Percentiles rank a stretch among this genome's conserved stretches.
These are phyloP conservation scores for Letharia lupina DNA, from an alignment of 495 filamentous ascomycete species.

Conservation along the genomic window DNA sequence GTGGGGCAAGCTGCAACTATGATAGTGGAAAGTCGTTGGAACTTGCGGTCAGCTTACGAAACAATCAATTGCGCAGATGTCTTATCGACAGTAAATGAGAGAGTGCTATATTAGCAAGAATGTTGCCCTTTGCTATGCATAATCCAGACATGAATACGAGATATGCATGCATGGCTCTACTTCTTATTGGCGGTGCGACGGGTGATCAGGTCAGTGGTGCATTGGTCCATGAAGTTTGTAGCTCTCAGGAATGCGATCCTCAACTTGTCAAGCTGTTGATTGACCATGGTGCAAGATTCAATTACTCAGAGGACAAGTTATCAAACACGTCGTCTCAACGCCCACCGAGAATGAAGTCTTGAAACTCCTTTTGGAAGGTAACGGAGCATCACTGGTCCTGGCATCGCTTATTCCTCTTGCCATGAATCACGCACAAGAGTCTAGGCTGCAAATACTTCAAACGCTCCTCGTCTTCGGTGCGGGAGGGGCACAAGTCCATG, in stretches of 20 bases:
- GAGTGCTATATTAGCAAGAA: not conserved
- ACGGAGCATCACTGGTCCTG: conserved; percentile 9
- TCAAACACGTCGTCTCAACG: conserved; percentile 13
- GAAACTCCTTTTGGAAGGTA: conserved; percentile 1
- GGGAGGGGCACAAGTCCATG: conserved; percentile 12
- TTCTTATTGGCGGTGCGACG: conserved; percentile 15
- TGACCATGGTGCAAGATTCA: conserved; percentile 11
- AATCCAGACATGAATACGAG: not conserved
- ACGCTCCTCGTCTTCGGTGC: conserved; percentile 8
- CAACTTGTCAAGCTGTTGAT: conserved; percentile 14
- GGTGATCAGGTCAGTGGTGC: conserved; percentile 13
- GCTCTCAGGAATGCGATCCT: conserved; percentile 2
- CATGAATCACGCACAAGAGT: conserved; percentile 13
- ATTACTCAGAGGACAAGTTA: conserved; percentile 15
- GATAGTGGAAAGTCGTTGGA: conserved; percentile 17
- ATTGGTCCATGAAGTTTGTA: conserved; percentile 13
- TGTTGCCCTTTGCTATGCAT: conserved; percentile 9
- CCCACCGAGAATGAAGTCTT: conserved; percentile 7
- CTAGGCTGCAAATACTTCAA: conserved; percentile 15
- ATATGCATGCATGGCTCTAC: conserved; percentile 4
- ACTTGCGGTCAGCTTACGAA: conserved; percentile 11
- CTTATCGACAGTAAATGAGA: conserved; percentile 13
- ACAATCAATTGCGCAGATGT: conserved; percentile 5
- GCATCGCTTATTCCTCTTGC: conserved; percentile 12
- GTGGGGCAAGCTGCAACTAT: conserved; percentile 16